These are phyloP conservation scores for Microcyclospora pomicola DNA, from an alignment of 2,329 filamentous ascomycete species.

Conservation along the genomic window DNA sequence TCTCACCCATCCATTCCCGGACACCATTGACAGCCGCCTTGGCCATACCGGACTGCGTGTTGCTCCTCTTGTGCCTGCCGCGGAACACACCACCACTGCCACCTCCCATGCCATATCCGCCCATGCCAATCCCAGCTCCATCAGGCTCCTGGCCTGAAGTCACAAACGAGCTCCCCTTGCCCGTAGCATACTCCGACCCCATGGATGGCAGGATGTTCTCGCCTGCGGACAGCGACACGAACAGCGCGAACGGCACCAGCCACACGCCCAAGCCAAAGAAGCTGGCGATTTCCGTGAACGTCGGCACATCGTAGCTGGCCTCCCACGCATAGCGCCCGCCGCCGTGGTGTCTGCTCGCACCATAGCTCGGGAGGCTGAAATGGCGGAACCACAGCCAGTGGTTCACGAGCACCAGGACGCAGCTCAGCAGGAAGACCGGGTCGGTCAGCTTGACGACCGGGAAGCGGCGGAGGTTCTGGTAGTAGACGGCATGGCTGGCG, in stretches of 20 bases:
- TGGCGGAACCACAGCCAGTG: conserved; percentile 95
- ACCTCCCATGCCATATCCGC: too few species aligned
- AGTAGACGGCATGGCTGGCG: conserved; percentile 68
- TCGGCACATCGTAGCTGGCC: conserved; percentile 44
- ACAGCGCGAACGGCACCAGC: conserved; percentile 89
- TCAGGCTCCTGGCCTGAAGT: conserved; percentile 29
- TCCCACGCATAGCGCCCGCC: conserved; percentile 53
- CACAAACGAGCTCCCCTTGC: conserved; percentile 38
- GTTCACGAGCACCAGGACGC: conserved; percentile 71
- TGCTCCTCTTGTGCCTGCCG: conserved; percentile 37
- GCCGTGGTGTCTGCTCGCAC: too few species aligned
- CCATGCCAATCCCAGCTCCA: conserved; percentile 7
- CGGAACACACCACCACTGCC: conserved; percentile 24
- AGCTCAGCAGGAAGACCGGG: conserved; percentile 73
- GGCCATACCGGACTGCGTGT: conserved; percentile 41
- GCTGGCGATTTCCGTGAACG: conserved; percentile 85
- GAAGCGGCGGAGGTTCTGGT: conserved; percentile 68
- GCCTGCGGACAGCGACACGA: conserved; percentile 83
- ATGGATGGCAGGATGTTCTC: conserved; percentile 93
- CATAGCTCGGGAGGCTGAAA: conserved; percentile 50
- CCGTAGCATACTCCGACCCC: conserved; percentile 59
- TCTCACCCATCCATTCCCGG: conserved; percentile 49
- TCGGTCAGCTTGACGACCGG: conserved; percentile 74
- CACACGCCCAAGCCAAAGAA: conserved; percentile 96
- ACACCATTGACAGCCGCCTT: conserved; percentile 46